Percentiles rank a stretch among this genome's conserved stretches.
Conservation (phyloP, 768 basidiomycete genomes). For the Mycena epipterygia region DNA sequence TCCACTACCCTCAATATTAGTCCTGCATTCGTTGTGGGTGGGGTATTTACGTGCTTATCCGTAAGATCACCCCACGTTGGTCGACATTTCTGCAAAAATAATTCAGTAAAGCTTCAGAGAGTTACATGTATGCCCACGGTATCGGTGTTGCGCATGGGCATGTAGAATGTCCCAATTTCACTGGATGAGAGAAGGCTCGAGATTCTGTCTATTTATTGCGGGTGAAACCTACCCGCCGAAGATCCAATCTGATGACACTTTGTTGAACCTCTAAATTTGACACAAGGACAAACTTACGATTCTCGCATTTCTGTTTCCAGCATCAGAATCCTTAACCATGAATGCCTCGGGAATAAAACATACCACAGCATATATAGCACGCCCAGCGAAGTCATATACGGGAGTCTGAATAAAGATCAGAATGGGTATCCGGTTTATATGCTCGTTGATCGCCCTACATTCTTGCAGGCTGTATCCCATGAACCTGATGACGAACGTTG, state of each 20-base stretch:
- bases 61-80: not conserved
- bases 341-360: too few species aligned
- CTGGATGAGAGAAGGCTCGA: not conserved
- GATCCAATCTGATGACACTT: not conserved
- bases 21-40: not conserved
- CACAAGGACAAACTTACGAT: too few species aligned
- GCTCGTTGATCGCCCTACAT: too few species aligned
- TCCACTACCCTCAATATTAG: not conserved
- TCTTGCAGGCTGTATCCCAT: too few species aligned
- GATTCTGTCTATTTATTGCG: not conserved
- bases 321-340: too few species aligned
- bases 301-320: too few species aligned
- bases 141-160: not conserved
- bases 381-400: too few species aligned
- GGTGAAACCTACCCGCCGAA: not conserved
- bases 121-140: not conserved
- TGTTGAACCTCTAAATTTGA: too few species aligned
- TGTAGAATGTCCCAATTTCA: conserved; percentile 1
- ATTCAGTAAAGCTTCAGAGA: not conserved
- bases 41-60: not conserved
- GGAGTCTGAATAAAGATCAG: too few species aligned
- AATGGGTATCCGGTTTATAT: too few species aligned
- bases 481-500: too few species aligned
- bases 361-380: too few species aligned
- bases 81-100: not conserved